phyloP scores from a whole-genome alignment of 768 basidiomycete species.

The Phaeolepiota aurea region DNA sequence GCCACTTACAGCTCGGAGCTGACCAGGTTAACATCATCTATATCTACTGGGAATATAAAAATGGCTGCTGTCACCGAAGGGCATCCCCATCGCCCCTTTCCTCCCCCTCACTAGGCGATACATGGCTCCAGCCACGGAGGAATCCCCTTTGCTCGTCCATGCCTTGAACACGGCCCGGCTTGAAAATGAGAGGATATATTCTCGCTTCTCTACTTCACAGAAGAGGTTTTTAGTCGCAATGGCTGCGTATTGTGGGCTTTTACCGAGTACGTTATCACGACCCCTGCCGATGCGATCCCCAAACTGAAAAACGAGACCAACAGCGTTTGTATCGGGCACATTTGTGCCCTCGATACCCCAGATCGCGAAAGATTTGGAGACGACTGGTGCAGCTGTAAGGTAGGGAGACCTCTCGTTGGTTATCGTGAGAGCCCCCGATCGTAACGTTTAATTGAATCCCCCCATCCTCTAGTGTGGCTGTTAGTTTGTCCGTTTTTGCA shows the following conservation, averaged over 20 bases:
- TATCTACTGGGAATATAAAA: too few species aligned
- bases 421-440: background rate
- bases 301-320: too few species aligned
- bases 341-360: constrained; percentile 18
- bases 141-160: too few species aligned
- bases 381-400: constrained; percentile 13
- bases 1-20: background rate
- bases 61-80: too few species aligned
- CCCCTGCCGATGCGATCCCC: background rate
- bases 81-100: too few species aligned
- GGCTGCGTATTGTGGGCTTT: constrained; percentile 8
- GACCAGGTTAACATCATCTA: background rate
- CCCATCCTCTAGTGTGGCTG: constrained; percentile 14
- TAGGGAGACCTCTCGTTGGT: background rate
- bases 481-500: constrained; percentile 23
- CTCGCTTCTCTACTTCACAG: constrained; percentile 9
- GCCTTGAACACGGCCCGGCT: too few species aligned
- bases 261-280: constrained; percentile 8
- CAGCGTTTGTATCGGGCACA: constrained; percentile 14
- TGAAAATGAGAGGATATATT: too few species aligned
- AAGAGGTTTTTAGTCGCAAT: constrained; percentile 10
- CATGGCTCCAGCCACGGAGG: too few species aligned
- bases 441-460: background rate
- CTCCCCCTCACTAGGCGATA: too few species aligned
- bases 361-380: constrained; percentile 14